phyloP scores from a whole-genome alignment of 2,329 filamentous ascomycete species.

The Blastomyces silverae region DNA sequence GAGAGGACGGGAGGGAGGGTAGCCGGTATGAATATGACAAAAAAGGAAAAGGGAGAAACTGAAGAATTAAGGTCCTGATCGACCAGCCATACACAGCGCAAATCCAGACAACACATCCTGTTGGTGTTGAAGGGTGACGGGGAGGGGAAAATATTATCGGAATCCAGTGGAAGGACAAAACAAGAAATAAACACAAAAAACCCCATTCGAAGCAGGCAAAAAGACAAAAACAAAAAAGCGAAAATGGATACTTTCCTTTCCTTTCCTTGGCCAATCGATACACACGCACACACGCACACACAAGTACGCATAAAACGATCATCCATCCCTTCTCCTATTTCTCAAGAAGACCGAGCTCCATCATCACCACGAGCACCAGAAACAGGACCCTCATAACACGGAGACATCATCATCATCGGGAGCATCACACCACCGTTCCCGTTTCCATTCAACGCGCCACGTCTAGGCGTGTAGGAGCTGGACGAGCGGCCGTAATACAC shows the following conservation, averaged over 20 bases:
- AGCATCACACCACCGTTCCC: constrained; percentile 5
- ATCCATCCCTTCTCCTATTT: not conserved
- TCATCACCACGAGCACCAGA: not conserved
- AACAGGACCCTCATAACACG: constrained; percentile 14
- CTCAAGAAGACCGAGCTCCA: not conserved
- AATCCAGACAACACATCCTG: not conserved
- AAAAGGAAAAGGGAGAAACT: not conserved
- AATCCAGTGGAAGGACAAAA: constrained; percentile 9
- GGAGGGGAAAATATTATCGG: not conserved
- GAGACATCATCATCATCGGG: constrained; percentile 9
- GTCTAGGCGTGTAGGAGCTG: constrained; percentile 13
- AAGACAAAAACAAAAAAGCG: not conserved
- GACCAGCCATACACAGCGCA: not conserved
- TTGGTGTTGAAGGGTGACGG: not conserved
- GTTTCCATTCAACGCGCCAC: constrained; percentile 3
- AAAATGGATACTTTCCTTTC: not conserved
- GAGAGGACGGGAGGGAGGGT: not conserved
- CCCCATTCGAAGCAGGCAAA: not conserved
- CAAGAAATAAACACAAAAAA: not conserved
- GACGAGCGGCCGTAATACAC: constrained; percentile 15
- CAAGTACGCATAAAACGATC: not conserved
- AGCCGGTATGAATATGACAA: not conserved
- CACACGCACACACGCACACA: not conserved
- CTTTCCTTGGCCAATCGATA: not conserved
- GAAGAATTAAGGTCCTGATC: not conserved